Evolutionary conservation across 495 filamentous ascomycete species (phyloP).

Genomic region (Xylaria curta): DNA sequence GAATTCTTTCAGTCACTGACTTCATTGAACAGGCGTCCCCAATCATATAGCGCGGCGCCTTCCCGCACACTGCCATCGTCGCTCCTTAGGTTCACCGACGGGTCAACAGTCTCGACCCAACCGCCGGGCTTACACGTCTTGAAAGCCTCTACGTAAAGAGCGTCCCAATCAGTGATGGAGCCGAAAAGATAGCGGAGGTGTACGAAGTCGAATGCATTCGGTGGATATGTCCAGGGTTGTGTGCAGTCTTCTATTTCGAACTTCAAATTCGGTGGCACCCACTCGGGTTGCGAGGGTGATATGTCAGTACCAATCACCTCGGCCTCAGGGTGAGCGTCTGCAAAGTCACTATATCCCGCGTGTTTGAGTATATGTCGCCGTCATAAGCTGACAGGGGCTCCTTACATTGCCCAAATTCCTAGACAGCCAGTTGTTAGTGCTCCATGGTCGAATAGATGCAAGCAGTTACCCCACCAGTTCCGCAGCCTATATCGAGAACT

Average conservation of each 20-base stretch:
- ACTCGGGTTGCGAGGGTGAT: slow-evolving; percentile 54
- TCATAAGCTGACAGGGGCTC: neutral
- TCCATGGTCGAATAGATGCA: slow-evolving; percentile 42
- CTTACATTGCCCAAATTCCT: slow-evolving; percentile 52
- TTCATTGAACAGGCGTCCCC: slow-evolving; percentile 31
- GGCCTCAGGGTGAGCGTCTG: slow-evolving; percentile 55
- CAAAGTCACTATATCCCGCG: slow-evolving; percentile 53
- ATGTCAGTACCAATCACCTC: slow-evolving; percentile 65
- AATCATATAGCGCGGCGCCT: slow-evolving; percentile 29
- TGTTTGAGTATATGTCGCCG: neutral
- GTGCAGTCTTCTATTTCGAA: slow-evolving; percentile 67
- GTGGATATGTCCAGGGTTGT: slow-evolving; percentile 57
- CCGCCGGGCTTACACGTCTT: slow-evolving; percentile 35
- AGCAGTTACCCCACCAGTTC: slow-evolving; percentile 51
- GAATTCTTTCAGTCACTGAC: slow-evolving; percentile 12
- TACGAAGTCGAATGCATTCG: slow-evolving; percentile 67
- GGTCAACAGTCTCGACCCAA: slow-evolving; percentile 38
- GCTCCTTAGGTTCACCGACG: slow-evolving; percentile 30
- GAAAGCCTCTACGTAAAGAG: slow-evolving; percentile 36
- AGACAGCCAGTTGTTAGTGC: slow-evolving; percentile 17
- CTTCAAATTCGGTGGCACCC: slow-evolving; percentile 58
- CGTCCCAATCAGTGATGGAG: slow-evolving; percentile 63
- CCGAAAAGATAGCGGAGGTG: slow-evolving; percentile 65
- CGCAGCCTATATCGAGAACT: slow-evolving; percentile 63
- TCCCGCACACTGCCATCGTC: slow-evolving; percentile 38